Base-by-base conservation (phyloP, 1,139 yeast species). In the Oligophagozyma castellii region DNA sequence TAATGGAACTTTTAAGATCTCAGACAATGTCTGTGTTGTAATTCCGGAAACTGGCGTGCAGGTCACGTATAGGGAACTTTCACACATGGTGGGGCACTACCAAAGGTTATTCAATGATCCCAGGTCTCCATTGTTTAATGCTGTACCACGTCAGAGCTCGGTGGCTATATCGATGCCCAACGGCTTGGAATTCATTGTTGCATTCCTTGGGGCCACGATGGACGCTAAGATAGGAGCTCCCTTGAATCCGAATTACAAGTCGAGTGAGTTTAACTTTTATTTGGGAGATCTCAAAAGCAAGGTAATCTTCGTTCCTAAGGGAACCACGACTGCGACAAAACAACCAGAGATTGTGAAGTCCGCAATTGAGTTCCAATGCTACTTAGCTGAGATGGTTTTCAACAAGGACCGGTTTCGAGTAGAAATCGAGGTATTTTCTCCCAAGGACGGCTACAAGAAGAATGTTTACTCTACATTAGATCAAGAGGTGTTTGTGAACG, bases 201-300 rank as follows among this genome's bases (percentile, higher is more conserved):
- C 67, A 1, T 74, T 72, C 42, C 48, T 73, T 13, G 74, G 69
- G 2, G 56, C 65, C 13, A 67, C 77, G 1, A 61, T 66, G 38
- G 62, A 68, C 15, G 65, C 70, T 1, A 59, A 65, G 40, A 57
- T 73, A 24, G 76, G 75, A 13, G 77, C 79, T 4, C 83, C 83
- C 4, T 54, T 74, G 44, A 74, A 74, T 43, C 65, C 79, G 10
- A 62, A 62, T 32, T 73, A 72, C 50, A 70, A 66, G 43, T 64
- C 67, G 40, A 42, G 55, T 20, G 83, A 74, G 51, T 69, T 71
- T 44, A 70, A 69, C 40, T 71, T 72, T 46, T 73, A 73, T 45
- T 54, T 74, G 33, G 66, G 63, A 28, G 81, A 74, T 42, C 54
- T 73, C 38, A 56, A 67, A 39, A 62, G 78, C 3, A 59, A 59